Evolutionary conservation across 1,139 yeast genomes (phyloP).

Genomic region (Lodderomyces jiufengensis): DNA sequence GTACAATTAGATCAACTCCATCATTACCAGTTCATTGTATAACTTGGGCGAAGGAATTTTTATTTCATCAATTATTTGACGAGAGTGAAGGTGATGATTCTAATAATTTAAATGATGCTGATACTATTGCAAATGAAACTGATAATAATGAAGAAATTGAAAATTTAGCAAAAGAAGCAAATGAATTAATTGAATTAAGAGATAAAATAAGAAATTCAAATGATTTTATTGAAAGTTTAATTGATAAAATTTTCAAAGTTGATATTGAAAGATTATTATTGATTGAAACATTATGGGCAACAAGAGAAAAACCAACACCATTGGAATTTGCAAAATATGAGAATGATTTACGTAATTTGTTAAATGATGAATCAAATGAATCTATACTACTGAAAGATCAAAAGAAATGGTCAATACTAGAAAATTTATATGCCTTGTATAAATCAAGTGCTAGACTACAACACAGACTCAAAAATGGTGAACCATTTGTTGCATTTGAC

Average conservation of each 20-base stretch:
- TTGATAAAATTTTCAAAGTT: conserved; percentile 53
- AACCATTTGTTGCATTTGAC: conserved; percentile 65
- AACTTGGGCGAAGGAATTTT: conserved; percentile 94
- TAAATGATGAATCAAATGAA: conserved; percentile 13
- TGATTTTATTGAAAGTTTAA: conserved; percentile 37
- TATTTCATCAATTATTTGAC: conserved; percentile 79
- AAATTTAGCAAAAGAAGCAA: conserved; percentile 66
- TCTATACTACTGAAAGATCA: conserved; percentile 50
- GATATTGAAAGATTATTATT: conserved; percentile 73
- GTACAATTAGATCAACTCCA: conserved; percentile 95
- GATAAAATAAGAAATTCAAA: conserved; percentile 33
- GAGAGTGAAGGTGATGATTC: conserved; percentile 34
- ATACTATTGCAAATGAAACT: conserved; percentile 46
- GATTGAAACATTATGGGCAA: conserved; percentile 78
- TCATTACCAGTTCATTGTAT: conserved; percentile 95
- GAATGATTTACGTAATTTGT: conserved; percentile 16
- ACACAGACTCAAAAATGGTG: conserved; percentile 39
- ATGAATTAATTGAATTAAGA: conserved; percentile 68
- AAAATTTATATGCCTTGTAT: conserved; percentile 61
- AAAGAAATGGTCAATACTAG: conserved; percentile 56
- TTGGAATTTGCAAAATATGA: conserved; percentile 30
- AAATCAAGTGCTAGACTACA: conserved; percentile 51
- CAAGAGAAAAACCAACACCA: conserved; percentile 66
- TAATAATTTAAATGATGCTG: conserved; percentile 26
- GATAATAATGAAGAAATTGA: conserved; percentile 65